Base-by-base conservation (phyloP, 1,284 basidiomycete genomes). In the Vanrija sp. region DNA sequence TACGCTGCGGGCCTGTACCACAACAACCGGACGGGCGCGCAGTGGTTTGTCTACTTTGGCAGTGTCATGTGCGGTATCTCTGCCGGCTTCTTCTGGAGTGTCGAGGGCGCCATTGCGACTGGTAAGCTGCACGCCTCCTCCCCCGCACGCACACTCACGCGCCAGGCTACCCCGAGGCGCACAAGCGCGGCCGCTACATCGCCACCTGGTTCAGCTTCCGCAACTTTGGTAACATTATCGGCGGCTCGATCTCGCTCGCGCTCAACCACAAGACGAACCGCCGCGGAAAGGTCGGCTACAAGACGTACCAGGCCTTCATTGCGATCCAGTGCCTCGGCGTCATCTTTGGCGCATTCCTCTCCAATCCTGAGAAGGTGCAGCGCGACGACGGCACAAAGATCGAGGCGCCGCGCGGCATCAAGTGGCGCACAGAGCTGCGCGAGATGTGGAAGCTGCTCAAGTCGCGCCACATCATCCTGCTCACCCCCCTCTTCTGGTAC, bases 1-100 rank as follows among this genome's bases (percentile, higher is more conserved):
- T 67, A 69, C 53, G 64, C 63, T 20, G 67, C 66, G 27, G 67
- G 64, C 14, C 61, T 69, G 20, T 69, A 69, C 52, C 62, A 59
- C 53, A 67, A 66, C 49, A 63, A 63, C 45, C 47, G 48, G n/a
- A 49, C 51, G 3, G 47, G 62, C 23, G 61, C 56, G 6, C 62
- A 63, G 15, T 63, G 63, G 54, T 66, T 66, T 50, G 52, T 68
- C 49, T 54, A 67, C 48, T 66, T 65, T 42, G 67, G 64, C 14
- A 56, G 51, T 45, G 62, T 58, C 9, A 53, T 53, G 25, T 67
- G 66, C 51, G 67, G 67, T 45, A 64, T 69, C 51, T 59, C 57
- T 10, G 67, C 67, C 15, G 67, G 65, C 10, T 67, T 67, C 60
- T 69, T 69, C 58, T 69, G 67, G 67, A 18, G 16, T 7, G 38